Conservation (phyloP, 148 eudicot species). For the Persicaria maculosa region DNA sequence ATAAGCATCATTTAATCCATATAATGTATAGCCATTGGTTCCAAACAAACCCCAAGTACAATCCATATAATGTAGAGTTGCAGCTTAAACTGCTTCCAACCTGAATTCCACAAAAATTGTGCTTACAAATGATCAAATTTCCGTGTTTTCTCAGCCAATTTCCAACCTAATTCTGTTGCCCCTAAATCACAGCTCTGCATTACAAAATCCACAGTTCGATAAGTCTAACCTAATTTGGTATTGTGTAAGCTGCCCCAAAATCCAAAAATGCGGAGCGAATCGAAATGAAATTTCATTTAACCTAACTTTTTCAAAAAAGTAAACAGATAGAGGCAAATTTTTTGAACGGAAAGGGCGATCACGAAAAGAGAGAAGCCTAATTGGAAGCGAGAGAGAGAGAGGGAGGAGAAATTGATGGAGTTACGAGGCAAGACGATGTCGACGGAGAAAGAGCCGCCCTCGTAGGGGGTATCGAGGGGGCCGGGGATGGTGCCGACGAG, state of each 20-base stretch:
- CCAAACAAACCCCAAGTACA: not conserved
- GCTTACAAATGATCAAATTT: not conserved
- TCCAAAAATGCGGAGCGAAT: too few species aligned
- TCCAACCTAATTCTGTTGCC: not conserved
- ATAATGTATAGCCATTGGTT: too few species aligned
- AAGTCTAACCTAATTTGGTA: not conserved
- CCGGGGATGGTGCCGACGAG: slow-evolving; percentile 67
- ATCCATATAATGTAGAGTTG: too few species aligned
- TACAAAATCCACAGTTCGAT: not conserved
- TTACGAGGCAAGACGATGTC: slow-evolving; percentile 72
- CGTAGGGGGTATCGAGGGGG: slow-evolving; percentile 63
- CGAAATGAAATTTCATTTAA: too few species aligned
- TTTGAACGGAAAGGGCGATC: too few species aligned
- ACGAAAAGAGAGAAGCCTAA: not conserved
- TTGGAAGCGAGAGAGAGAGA: not conserved
- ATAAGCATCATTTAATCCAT: not conserved
- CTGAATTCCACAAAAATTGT: not conserved
- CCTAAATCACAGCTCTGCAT: not conserved
- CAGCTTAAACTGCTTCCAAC: not conserved
- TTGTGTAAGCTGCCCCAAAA: too few species aligned
- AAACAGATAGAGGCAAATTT: too few species aligned
- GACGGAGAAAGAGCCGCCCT: slow-evolving; percentile 68
- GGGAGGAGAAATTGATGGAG: not conserved
- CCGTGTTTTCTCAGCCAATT: not conserved
- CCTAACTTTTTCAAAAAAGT: too few species aligned